Evolutionary conservation across 495 filamentous ascomycete genomes (phyloP), one percentile per base, ranked within the genome.

Genomic region (Hyaloscypha finlandica): DNA sequence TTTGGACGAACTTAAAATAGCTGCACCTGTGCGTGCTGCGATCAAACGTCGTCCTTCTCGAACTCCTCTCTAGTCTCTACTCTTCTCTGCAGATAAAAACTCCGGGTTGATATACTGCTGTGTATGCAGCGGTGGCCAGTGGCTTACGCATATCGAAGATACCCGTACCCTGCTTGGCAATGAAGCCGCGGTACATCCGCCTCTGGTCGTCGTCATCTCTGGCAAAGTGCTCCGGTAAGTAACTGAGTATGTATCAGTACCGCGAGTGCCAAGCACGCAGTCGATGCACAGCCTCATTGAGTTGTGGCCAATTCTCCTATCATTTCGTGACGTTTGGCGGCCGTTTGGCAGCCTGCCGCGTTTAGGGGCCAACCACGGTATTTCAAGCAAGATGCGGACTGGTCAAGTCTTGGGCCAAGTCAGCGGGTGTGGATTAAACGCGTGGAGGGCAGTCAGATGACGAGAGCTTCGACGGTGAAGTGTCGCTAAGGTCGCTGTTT

Each of bases 351-450:
- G 20, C 42, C 16, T 14, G 9, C 11, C 30, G 55, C 56, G 37
- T 32, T 59, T 60, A 51, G 30, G 4, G 19, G 22, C 45, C 20
- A 32, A 35, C 9, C 45, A 63, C 22, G 3, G 39, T 32, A 30
- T 0, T 9, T 1, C 53, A 53, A 53, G 8, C 4, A 4, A n/a
- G 45, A 20, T n/a, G 25, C 6, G 16, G 14, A 48, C 12, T 48
- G 64, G 64, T 29, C 33, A 58, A 12, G 55, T 53, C 22, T 33
- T 20, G n/a, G 25, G 25, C 56, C 58, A 67, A 54, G 31, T 54
- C 45, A 45, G 16, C 25, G 45, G 55, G 32, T 30, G 65, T 61
- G 65, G 65, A 56, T 67, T 57, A 67, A 61, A 67, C 65, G 65
- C 65, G 65, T 62, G 65, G 54, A 33, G 30, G 35, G 48, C 54